These are phyloP conservation scores for Epichloe uncinata DNA, from an alignment of 2,329 filamentous ascomycete species.

Conservation along the genomic window DNA sequence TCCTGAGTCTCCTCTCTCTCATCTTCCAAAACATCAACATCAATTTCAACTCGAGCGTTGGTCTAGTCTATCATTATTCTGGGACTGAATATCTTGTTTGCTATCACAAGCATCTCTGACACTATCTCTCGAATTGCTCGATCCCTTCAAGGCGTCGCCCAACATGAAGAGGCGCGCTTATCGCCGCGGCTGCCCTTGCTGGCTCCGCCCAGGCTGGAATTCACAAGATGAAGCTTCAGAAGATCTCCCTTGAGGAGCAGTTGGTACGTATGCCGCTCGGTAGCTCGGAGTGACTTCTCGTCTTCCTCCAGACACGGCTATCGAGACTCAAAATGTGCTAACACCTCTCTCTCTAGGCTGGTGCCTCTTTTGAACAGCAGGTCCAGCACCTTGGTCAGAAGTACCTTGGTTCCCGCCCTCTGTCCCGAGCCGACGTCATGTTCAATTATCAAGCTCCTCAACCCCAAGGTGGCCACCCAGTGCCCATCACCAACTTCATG, in stretches of 20 bases:
- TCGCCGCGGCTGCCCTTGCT: conserved; percentile 69
- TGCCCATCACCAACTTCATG: conserved; percentile 93
- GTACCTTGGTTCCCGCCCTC: conserved; percentile 71
- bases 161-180: conserved; percentile 76
- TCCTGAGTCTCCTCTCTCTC: not conserved
- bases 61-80: not conserved
- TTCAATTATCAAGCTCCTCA: conserved; percentile 64
- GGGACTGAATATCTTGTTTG: not conserved
- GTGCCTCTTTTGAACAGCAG: conserved; percentile 68
- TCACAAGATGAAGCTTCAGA: conserved; percentile 96
- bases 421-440: conserved; percentile 58
- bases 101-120: not conserved
- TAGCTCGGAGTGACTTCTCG: not conserved
- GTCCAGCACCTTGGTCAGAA: conserved; percentile 80
- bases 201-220: conserved; percentile 73
- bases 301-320: conserved; percentile 2
- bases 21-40: not conserved
- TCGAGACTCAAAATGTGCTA: not conserved
- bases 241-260: conserved; percentile 84
- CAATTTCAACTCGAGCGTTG: not conserved
- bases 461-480: conserved; percentile 55
- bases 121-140: no score
- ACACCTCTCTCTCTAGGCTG: conserved; percentile 39
- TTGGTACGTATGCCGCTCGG: conserved; percentile 47
- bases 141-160: conserved; percentile 17